Percentiles rank a stretch among this genome's conserved stretches.
Evolutionary conservation across 2,329 filamentous ascomycete species (phyloP).

Genomic region (Colletotrichum sp.): DNA sequence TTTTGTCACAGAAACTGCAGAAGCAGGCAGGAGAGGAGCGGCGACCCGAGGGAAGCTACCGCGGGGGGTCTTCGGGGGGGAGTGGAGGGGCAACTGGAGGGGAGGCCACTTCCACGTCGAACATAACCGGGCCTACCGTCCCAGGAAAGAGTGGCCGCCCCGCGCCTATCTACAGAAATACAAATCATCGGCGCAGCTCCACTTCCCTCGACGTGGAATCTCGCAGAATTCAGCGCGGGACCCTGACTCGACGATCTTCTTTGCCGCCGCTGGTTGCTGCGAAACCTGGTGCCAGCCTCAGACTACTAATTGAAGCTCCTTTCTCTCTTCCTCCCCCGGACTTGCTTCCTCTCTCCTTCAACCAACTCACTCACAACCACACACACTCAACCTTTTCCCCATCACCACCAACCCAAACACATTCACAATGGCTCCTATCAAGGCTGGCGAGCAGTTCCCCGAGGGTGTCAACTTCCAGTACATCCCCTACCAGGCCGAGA

Average conservation of each 20-base stretch:
- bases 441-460: conserved; percentile 85
- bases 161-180: conserved; percentile 15
- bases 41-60: not conserved
- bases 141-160: conserved; percentile 9
- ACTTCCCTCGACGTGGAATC: conserved; percentile 19
- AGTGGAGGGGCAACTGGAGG: too few relatives aligned
- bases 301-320: conserved; percentile 11
- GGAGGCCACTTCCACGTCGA: not conserved
- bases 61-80: not conserved
- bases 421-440: conserved; percentile 65
- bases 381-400: not conserved
- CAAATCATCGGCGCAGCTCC: conserved; percentile 19
- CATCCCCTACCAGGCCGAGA: conserved; percentile 77
- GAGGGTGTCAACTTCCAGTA: conserved; percentile 82
- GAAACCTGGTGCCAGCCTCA: not conserved
- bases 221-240: conserved; percentile 18
- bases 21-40: not conserved
- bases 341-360: not conserved
- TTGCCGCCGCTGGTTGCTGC: not conserved
- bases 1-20: conserved; percentile 6
- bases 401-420: not conserved
- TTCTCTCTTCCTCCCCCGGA: not conserved
- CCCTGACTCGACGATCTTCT: conserved; percentile 14
- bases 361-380: not conserved
- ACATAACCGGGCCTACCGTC: not conserved